Evolutionary conservation across 1,284 basidiomycete genomes (phyloP).

Genomic region (Ustilago hordei): DNA sequence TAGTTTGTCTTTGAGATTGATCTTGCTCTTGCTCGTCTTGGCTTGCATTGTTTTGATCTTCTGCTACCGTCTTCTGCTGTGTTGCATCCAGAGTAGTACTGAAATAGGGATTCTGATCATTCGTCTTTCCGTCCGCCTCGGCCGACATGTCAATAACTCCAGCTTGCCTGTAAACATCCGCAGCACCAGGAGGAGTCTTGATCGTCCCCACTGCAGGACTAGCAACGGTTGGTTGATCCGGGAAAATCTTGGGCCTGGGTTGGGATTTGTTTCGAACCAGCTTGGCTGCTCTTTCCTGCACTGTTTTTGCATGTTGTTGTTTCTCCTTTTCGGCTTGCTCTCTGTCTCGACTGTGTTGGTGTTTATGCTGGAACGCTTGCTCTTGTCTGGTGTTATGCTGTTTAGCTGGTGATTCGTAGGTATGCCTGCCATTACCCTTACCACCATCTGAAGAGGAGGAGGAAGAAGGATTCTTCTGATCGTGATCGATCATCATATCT

Average conservation of each 20-base stretch:
- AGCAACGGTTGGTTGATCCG: conserved; percentile 35
- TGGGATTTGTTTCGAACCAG: conserved; percentile 12
- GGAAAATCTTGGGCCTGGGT: conserved; percentile 36
- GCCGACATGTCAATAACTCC: background rate
- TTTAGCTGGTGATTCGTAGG: background rate
- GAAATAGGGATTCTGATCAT: conserved; percentile 30
- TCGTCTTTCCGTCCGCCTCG: background rate
- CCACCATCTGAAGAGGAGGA: background rate
- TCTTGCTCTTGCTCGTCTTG: background rate
- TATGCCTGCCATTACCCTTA: background rate
- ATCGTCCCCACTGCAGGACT: conserved; percentile 27
- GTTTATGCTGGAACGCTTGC: background rate
- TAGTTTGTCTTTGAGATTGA: too few relatives aligned
- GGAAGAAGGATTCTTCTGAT: background rate
- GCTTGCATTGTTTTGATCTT: background rate
- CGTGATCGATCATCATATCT: conserved; percentile 25
- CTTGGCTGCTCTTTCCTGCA: conserved; percentile 26
- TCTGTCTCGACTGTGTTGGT: background rate
- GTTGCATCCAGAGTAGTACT: background rate
- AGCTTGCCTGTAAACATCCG: conserved; percentile 21
- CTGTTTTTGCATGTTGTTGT: conserved; percentile 7
- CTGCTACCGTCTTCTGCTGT: background rate
- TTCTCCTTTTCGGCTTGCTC: background rate
- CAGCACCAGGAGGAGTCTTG: conserved; percentile 31
- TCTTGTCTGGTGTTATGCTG: background rate